Evolutionary conservation across 23 red algal species (phyloP), one percentile per base, ranked within the genome.

Genomic region (Gracilaria gracilis): DNA sequence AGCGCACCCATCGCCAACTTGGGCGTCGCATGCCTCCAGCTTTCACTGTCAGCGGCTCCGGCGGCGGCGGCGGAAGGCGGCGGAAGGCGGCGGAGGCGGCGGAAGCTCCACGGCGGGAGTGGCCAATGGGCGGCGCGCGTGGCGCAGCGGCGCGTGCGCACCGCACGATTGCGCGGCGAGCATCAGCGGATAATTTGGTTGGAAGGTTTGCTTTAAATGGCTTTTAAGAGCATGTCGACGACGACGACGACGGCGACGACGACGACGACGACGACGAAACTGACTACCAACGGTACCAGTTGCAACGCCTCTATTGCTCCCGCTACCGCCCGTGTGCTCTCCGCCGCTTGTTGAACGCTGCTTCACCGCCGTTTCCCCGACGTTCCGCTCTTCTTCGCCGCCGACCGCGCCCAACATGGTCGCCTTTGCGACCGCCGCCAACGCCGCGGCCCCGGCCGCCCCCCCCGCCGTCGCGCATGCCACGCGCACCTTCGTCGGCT

Each of bases 401-500:
- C 1, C 79, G 24, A 21, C 49, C 15, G 0, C 48, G 32, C 76
- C 33, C 59, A 57, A 33, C 25, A 82, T 62, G 58, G 58, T 62
- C 36, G 79, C 53, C 8, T 61, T 61, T 35, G 79, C 58, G 55
- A 65, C 58, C 50, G 54, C 55, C n/a, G 21, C 32, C 49, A 81
- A 15, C 32, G 48, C 37, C 36, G 19, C 76, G 50, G 39, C 48
- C 21, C 39, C 79, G n/a, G 9, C 37, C 38, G 21, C 58, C 29
- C 0, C 36, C 4, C 28, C 79, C 79, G 1, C 0, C 58, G 54
- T 61, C 36, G 54, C 21, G 17, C 54, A 82, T 47, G 58, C 58
- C 50, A 82, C 55, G 50, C 58, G 58, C 79, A 31, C 53, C 53
- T 4, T 32, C 54, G 54, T 65, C 54, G 79, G 55, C 50, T 82